Evolutionary conservation across 2,329 filamentous ascomycete genomes (phyloP), one percentile per base, ranked within the genome.

Genomic region (Xylariaceae sp.): DNA sequence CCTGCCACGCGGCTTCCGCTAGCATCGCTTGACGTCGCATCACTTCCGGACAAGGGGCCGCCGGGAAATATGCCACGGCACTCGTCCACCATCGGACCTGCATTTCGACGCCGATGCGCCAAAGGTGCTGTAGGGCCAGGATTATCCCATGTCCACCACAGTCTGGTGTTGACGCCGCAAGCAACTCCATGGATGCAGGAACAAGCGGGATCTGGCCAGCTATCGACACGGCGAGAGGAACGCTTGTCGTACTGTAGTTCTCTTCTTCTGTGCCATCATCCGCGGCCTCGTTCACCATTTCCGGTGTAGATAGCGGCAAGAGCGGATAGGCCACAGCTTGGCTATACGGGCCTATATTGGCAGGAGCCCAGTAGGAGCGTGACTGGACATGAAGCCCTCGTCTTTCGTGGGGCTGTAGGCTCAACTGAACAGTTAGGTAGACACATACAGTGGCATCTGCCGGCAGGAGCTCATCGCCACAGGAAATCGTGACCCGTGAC

Each of bases 301-400:
- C 27, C 16, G 34, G 32, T 59, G 63, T 9, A 9, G 38, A 31
- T 11, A 34, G 33, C 24, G 31, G 23, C 7, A 61, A 34, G 1
- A 70, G 54, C 9, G 68, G 68, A 9, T 78, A 64, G 2, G 74
- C 70, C 34, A 92, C 79, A 3, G 88, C 88, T 65, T 98, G 92
- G 40, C 89, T 96, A 62, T 97, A 97, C 0, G 92, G 92, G 0
- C 92, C 92, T 38, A 98, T 97, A 56, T 97, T 97, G 14, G 92
- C 90, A 0, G 92, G 92, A 0, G 92, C 92, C 92, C 92, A 98
- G 69, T 97, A 97, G 9, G 88, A 94, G 27, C 86, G 73, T 3
- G 85, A 89, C 63, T 97, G 92, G 5, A 98, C 89, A 60, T 98
- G 92, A 1, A 97, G 73, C 0, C 77, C 78, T 36, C 48, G 42